Evolutionary conservation across 192 early-diverging fungal genomes (phyloP).

Genomic region (Lunasporangiospora selenospora): DNA sequence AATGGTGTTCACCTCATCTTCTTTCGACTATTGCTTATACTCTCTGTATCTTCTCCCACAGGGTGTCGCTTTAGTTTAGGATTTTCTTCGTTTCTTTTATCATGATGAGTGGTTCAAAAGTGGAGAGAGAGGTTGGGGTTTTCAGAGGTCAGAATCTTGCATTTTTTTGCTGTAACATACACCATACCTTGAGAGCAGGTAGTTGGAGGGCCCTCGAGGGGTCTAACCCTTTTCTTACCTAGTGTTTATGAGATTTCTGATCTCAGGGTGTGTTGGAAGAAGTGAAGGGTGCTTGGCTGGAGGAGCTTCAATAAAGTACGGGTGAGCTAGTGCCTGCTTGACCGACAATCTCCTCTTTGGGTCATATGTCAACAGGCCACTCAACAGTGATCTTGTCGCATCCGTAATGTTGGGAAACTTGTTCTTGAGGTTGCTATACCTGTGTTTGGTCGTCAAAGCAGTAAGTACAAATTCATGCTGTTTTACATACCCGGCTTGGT

Average conservation of each 20-base stretch:
- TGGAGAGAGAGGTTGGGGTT: too few species aligned
- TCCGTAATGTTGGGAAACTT: slow-evolving; percentile 60
- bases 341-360: slow-evolving; percentile 72
- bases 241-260: slow-evolving; percentile 50
- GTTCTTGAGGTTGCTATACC: slow-evolving; percentile 64
- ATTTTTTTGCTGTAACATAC: too few species aligned
- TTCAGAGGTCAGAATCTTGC: too few species aligned
- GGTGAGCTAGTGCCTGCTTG: slow-evolving; percentile 68
- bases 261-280: slow-evolving; percentile 63
- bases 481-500: too few species aligned
- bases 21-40: slow-evolving; percentile 24
- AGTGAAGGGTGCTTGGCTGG: slow-evolving; percentile 54
- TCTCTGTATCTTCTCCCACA: slow-evolving; percentile 22
- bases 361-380: slow-evolving; percentile 75
- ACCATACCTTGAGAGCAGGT: too few species aligned
- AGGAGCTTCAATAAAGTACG: slow-evolving; percentile 83
- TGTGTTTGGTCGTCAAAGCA: slow-evolving; percentile 2
- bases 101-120: too few species aligned
- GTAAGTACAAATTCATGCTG: not conserved
- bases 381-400: slow-evolving; percentile 66
- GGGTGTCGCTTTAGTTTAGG: slow-evolving; percentile 37
- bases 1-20: slow-evolving; percentile 20
- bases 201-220: too few species aligned
- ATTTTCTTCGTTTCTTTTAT: slow-evolving; percentile 31
- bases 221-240: slow-evolving; percentile 33